A percentile compares a stretch with the other conserved stretches of the same genome.
Conservation (phyloP, 371 early-diverging fungal genomes). For the Racocetra persica region DNA sequence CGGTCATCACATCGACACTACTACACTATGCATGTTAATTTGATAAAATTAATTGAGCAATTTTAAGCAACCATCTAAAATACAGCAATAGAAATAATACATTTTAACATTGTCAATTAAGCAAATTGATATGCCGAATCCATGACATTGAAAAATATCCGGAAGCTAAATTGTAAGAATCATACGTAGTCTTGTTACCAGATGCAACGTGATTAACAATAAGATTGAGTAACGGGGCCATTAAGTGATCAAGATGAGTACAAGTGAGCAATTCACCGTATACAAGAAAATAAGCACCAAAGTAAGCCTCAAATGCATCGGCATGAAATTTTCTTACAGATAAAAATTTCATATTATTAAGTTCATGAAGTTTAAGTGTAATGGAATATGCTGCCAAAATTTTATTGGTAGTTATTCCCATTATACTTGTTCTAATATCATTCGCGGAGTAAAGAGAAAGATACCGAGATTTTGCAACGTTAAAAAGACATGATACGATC, state of each 20-base stretch:
- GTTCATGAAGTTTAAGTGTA: background rate
- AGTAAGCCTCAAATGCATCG: constrained; percentile 9
- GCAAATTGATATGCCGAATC: too few species aligned
- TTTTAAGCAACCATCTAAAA: too few species aligned
- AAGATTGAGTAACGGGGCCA: background rate
- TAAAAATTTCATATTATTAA: background rate
- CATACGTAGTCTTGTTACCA: too few species aligned
- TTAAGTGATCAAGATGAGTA: background rate
- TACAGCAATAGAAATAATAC: too few species aligned
- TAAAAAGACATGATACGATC: background rate
- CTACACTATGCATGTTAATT: too few species aligned
- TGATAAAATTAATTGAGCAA: too few species aligned
- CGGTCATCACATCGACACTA: too few species aligned
- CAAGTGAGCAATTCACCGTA: background rate
- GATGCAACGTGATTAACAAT: too few species aligned
- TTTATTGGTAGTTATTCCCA: background rate
- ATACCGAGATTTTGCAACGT: background rate
- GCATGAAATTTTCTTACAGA: background rate
- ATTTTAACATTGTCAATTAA: too few species aligned
- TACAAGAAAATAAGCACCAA: background rate
- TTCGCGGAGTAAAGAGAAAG: background rate
- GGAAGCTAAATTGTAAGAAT: too few species aligned
- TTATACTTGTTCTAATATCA: background rate
- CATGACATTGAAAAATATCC: too few species aligned
- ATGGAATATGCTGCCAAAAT: constrained; percentile 5